phyloP scores from a whole-genome alignment of 192 early-diverging fungal species.

The Podila epigama region DNA sequence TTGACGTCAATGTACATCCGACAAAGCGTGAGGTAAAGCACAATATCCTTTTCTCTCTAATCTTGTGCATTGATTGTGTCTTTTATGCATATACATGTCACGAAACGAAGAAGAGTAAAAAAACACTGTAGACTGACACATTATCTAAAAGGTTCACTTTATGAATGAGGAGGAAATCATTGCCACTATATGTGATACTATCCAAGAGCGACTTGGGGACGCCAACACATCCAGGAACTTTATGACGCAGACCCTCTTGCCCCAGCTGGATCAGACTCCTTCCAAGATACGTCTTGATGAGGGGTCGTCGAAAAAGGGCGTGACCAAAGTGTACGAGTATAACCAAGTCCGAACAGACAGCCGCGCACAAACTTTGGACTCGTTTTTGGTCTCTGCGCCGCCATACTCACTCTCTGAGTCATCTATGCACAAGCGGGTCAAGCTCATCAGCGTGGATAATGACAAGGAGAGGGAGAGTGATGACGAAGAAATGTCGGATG shows the following conservation, averaged over 20 bases:
- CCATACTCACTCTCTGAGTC: conserved; percentile 12
- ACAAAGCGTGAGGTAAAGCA: conserved; percentile 84
- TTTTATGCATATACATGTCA: too few species aligned
- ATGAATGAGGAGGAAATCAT: conserved; percentile 90
- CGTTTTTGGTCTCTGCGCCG: conserved; percentile 52
- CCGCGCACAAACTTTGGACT: conserved; percentile 78
- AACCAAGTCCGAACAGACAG: conserved; percentile 90
- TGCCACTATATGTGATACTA: conserved; percentile 67
- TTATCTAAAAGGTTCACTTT: conserved; percentile 94
- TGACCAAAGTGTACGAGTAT: conserved; percentile 65
- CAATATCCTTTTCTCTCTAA: not conserved
- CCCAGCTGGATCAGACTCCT: conserved; percentile 18
- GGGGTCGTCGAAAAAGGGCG: conserved; percentile 12
- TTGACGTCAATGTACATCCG: conserved; percentile 99
- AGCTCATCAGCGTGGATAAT: conserved; percentile 6
- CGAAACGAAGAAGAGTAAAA: too few species aligned
- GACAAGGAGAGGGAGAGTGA: not conserved
- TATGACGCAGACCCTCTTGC: conserved; percentile 65
- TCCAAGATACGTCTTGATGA: conserved; percentile 8
- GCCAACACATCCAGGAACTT: conserved; percentile 80
- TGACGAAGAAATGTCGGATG: conserved; percentile 18
- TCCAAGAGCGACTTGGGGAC: conserved; percentile 72
- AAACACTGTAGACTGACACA: too few species aligned
- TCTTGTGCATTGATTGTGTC: too few species aligned
- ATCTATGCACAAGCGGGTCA: conserved; percentile 18